Base-by-base conservation (phyloP, 768 basidiomycete genomes). In the Kwoniella botswanensis region DNA sequence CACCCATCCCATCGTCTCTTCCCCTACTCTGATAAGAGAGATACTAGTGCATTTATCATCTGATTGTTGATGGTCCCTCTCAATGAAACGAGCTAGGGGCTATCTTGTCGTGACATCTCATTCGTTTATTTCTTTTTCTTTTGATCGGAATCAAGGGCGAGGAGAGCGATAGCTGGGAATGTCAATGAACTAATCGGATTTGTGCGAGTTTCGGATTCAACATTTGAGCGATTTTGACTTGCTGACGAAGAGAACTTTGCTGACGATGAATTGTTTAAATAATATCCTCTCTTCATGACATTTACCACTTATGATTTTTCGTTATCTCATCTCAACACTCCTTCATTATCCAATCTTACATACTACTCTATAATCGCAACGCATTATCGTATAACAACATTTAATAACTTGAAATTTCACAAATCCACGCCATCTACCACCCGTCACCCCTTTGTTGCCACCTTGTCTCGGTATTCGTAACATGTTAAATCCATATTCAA, bases 401-500 rank as follows among this genome's bases (percentile, higher is more conserved):
- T 35, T 35, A 6, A 35, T 4, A 35, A 35, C 35, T 35, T 35
- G 35, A 4, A 35, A 6, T 6, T 35, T 35, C 35, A 35, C 35
- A 4, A 35, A 35, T 35, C 35, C 35, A 35, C 35, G 7, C 35
- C 35, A 35, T 35, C 35, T 35, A 35, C 35, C 35, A 35, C 35
- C 35, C 6, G 35, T 35, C 35, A 35, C 35, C 57, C 57, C 29
- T 59, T 59, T 59, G 26, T 41, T 41, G 24, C 57, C 57, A 59
- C 24, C 21, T 41, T 6, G 24, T 41, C 29, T 13, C 41, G 10
- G 5, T 59, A 29, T 29, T 29, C 10, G 17, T 35, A 35, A 54
- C 15, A 54, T 55, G 50, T 35, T 68, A 15, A 21, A 46, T 46
- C 59, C 67, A n/a, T 22, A 24, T 35, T 43, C 43, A 53, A 26